Evolutionary conservation across 2,329 filamentous ascomycete genomes (phyloP), one percentile per base, ranked within the genome.

Genomic region (Whalleya microplaca): DNA sequence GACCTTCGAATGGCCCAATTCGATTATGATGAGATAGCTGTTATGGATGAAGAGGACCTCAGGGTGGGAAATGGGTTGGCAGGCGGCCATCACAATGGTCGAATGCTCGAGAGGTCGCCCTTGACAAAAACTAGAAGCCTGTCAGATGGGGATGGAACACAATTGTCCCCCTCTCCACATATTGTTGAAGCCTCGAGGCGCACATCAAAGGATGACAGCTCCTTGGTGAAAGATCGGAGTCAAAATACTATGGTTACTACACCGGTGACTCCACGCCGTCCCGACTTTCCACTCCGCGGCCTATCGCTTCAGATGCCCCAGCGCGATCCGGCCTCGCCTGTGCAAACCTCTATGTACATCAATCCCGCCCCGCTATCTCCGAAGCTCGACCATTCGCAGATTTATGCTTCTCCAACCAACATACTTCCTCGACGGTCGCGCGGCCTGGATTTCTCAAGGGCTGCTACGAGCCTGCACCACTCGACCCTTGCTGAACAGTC

Each of bases 391-490:
- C 84, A 90, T 53, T 88, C 89, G 19, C 90, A 92, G 64, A 91
- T 88, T 46, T 96, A 96, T 77, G 89, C 90, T 42, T 94, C 92
- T 1, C 92, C 93, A 2, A 89, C 90, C 21, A 96, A 93, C 51
- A 90, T 96, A 45, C 82, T 98, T 7, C 94, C 94, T 18, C 86
- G 94, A 62, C 88, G 93, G 59, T 97, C 93, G 27, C 86, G 94
- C 53, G 94, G 94, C 43, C 80, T 97, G 58, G 94, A 98, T 75
- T 98, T 96, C 73, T 94, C 94, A 41, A 85, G 94, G 64, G 93
- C 93, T 10, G 95, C 92, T 60, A 97, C 94, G 10, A 96, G 93
- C 71, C 81, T 99, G 20, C 95, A 98, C 75, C 95, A 98, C 74
- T 97, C 94, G 16, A 98, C 91, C 0, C 83, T 98, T 8, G 93